Base-by-base conservation (phyloP, 2,329 filamentous ascomycete species). In the Beauveria australis region DNA sequence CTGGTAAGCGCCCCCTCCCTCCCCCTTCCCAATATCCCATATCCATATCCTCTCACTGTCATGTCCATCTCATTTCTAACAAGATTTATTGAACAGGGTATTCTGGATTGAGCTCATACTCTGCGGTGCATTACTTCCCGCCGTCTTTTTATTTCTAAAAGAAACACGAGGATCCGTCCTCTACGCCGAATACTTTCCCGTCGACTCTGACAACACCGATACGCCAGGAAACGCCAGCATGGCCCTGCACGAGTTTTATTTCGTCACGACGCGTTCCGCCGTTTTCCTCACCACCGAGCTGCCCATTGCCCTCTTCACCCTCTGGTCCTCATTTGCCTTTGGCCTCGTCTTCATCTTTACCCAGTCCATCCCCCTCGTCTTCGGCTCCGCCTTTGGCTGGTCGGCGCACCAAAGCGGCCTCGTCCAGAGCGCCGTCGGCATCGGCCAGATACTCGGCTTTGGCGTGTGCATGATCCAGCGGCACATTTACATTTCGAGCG, bases 261-360 rank as follows among this genome's bases (percentile, higher is more conserved):
- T 41, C 9, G 52, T 53, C 10, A 53, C 62, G 9, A 56, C 62
- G 3, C 60, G 62, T 0, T 62, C 56, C 24, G 60, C 60, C n/a
- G 33, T 62, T 7, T 56, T 63, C 3, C 60, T 63, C 57, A 63
- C 60, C 19, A 62, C 62, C 22, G 62, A 63, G 51, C 62, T 57
- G 8, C 53, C 62, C 54, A 56, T 63, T 8, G 54, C 55, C 12
- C 51, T 59, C n/a, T 61, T 63, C 9, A 63, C 62, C 1, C 51
- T 62, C 4, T 63, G 62, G 62, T 62, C 62, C 9, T 60, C 62
- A 0, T 63, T 63, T 41, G 60, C 60, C 18, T 62, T 63, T 46
- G 62, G 62, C 26, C 60, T 62, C 14, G 60, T 63, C 47, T 63
- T 62, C 33, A 49, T 63, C 14, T 63, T 57, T 4, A 62, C 62